Evolutionary conservation across 345 rosid genomes (phyloP), one percentile per base, ranked within the genome.

Genomic region (Linum trigynum): DNA sequence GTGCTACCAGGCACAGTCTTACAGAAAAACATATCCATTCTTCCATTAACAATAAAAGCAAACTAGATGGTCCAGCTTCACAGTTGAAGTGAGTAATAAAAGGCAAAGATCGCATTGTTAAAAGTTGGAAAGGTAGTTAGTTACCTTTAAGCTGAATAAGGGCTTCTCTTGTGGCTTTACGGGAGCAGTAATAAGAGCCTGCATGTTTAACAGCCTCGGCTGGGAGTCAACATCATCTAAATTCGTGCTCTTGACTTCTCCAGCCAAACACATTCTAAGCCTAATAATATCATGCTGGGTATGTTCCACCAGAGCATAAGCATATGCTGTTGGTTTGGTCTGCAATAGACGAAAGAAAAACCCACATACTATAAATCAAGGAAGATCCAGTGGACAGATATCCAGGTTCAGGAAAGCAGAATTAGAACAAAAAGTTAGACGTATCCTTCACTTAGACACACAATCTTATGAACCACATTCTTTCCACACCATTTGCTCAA

Each of bases 291-390:
- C 71, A 42, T 65, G 76, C 67, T 84, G 84, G 56, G 77, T 84
- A 61, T 86, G 82, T 75, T 92, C 98, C 79, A 92, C 99, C 66
- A 90, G 64, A 50, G 97, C 99, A 83, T 90, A 92, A 39, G 89
- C 97, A 76, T 85, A 85, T 15, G 87, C 76, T 64, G 78, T 74
- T n/a, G 62, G 90, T 72, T 84, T 76, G 71, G 88, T 74, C 98
- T 89, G 90, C 51, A 82, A 66, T 38, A 39, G 59, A 59, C 61
- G 66, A 64, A 23, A 23, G 32, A 23, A 23, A 23, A 43, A 57
- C 60, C 63, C 48, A 32, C 39, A 1, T 55, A 10, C 36, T 63
- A 42, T 71, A 35, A 74, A 40, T 53, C 63, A 62, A 41, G 37
- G 38, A 72, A 67, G 59, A 39, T 57, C 50, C 14, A 11, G 38